Conservation (phyloP, 1,284 basidiomycete species). For the Tremellales sp. region DNA sequence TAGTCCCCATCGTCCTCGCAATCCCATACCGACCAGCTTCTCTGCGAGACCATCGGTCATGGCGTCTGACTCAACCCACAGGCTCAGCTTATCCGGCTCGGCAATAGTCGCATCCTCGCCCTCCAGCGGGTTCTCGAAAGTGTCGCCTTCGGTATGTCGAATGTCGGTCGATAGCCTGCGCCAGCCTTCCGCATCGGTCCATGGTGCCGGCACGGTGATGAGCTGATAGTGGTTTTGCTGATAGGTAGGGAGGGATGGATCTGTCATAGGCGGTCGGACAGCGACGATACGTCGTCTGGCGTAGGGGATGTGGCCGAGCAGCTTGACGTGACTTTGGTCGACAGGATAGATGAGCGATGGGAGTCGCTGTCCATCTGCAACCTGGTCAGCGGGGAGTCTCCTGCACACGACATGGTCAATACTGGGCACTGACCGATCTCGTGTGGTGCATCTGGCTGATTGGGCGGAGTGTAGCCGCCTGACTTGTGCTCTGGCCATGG, state of each 20-base stretch:
- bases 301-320: conserved; percentile 29
- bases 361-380: too few relatives aligned
- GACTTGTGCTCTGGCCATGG: too few relatives aligned
- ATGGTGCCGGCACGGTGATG: conserved; percentile 29
- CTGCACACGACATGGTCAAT: too few relatives aligned
- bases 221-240: conserved; percentile 19
- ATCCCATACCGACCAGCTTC: conserved; percentile 23
- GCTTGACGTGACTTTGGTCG: too few relatives aligned
- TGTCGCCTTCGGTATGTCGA: conserved; percentile 3
- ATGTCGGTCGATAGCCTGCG: conserved; percentile 4
- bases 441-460: too few relatives aligned
- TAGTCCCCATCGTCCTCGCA: conserved; percentile 39
- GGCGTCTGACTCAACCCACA: conserved; percentile 22
- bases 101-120: conserved; percentile 20
- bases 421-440: too few relatives aligned
- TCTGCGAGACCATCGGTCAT: too few relatives aligned
- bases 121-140: too few relatives aligned
- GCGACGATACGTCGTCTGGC: conserved; percentile 22
- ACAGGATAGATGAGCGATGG: too few relatives aligned
- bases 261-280: conserved; percentile 16
- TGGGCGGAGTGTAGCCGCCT: too few relatives aligned
- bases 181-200: conserved; percentile 35
- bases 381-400: too few relatives aligned
- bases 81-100: conserved; percentile 19
- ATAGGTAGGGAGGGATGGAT: too few relatives aligned